Conservation (phyloP, 2,329 filamentous ascomycete species). For the Bipolaris zeicola region DNA sequence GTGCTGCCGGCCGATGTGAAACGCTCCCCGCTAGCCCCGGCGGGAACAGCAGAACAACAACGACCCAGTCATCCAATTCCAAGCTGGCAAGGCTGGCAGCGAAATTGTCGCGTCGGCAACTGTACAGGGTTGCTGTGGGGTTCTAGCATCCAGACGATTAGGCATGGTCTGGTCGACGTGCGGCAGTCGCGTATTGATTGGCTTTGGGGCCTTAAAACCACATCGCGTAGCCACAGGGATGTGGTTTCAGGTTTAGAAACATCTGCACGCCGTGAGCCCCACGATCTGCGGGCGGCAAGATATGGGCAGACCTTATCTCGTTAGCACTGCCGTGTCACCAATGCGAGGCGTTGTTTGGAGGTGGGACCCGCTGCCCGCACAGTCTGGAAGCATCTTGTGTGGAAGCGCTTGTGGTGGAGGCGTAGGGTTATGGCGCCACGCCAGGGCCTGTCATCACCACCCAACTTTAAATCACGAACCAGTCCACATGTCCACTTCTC, state of each 20-base stretch:
- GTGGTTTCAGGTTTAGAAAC: constrained; percentile 43
- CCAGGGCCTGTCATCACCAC: constrained; percentile 3
- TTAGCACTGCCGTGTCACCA: constrained; percentile 19
- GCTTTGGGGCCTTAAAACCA: constrained; percentile 35
- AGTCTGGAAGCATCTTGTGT: constrained; percentile 8
- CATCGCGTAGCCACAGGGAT: constrained; percentile 27
- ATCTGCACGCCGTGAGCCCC: constrained; percentile 20
- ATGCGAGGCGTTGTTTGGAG: constrained; percentile 14
- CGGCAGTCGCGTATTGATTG: constrained; percentile 44
- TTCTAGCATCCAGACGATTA: constrained; percentile 29
- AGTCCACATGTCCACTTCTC: constrained; percentile 4
- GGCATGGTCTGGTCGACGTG: constrained; percentile 36
- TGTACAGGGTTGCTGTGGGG: constrained; percentile 9
- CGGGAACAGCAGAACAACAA: constrained; percentile 20
- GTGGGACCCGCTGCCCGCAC: not conserved
- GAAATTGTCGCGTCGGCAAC: constrained; percentile 7
- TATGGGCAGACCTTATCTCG: constrained; percentile 24
- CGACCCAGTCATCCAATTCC: constrained; percentile 21
- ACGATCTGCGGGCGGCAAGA: constrained; percentile 41
- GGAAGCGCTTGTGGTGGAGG: constrained; percentile 1
- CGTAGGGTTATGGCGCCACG: constrained; percentile 10
- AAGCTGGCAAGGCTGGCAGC: constrained; percentile 14
- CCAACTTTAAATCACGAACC: constrained; percentile 4
- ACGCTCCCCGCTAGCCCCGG: constrained; percentile 24
- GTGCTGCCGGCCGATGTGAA: constrained; percentile 33